Percentiles rank a stretch among this genome's conserved stretches.
Conservation (phyloP, 495 filamentous ascomycete species). For the Aspergillus sclerotiicarbonarius region DNA sequence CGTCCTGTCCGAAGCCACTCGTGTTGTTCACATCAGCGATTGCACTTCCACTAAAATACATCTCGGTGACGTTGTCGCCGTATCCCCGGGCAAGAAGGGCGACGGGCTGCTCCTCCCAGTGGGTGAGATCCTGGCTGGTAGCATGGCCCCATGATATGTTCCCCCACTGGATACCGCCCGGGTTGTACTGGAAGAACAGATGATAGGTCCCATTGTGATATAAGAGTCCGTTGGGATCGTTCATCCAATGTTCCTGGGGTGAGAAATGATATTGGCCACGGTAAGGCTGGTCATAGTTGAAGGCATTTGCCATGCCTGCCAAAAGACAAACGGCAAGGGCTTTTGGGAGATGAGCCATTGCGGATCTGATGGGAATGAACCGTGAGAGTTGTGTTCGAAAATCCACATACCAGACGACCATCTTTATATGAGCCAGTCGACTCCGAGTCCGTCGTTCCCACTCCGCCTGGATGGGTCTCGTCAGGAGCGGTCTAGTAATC, state of each 20-base stretch:
- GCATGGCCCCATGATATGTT: constrained; percentile 45
- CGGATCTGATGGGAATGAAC: too few species aligned
- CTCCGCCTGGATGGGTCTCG: too few species aligned
- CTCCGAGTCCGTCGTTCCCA: too few species aligned
- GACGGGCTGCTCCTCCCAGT: constrained; percentile 39
- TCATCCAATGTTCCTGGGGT: constrained; percentile 54
- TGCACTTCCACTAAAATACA: constrained; percentile 53
- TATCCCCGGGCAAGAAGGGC: constrained; percentile 40
- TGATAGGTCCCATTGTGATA: constrained; percentile 36
- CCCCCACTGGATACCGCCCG: constrained; percentile 31
- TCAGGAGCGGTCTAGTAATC: too few species aligned
- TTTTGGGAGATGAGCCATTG: too few species aligned
- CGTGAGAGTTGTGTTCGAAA: too few species aligned
- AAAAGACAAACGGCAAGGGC: too few species aligned
- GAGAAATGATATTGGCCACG: constrained; percentile 54
- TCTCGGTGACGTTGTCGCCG: constrained; percentile 43
- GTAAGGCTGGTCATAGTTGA: constrained; percentile 39
- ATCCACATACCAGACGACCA: too few species aligned
- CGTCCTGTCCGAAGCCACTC: constrained; percentile 53
- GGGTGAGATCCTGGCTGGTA: constrained; percentile 36
- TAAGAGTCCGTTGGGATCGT: constrained; percentile 60
- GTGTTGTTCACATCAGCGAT: constrained; percentile 56
- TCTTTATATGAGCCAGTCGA: too few species aligned
- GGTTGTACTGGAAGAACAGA: constrained; percentile 44
- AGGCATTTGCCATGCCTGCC: too few species aligned